A percentile compares a stretch with the other conserved stretches of the same genome.
These are phyloP conservation scores for Chenopodium suecicum DNA, from an alignment of 148 eudicot genomes.

Conservation along the genomic window DNA sequence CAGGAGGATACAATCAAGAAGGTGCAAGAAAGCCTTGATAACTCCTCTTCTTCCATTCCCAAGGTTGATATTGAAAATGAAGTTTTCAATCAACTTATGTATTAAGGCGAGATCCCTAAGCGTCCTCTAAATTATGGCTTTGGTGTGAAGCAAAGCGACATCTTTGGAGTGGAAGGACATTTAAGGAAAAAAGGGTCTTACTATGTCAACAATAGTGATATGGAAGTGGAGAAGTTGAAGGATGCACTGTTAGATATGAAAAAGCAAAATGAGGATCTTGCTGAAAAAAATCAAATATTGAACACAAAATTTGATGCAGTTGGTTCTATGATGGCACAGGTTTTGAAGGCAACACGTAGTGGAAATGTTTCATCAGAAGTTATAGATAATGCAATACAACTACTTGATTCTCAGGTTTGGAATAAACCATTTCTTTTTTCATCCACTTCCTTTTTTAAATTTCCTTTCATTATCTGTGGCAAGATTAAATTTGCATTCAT, in stretches of 20 bases:
- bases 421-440: too few species aligned
- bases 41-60: neutral
- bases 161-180: neutral
- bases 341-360: neutral
- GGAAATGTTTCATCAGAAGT: neutral
- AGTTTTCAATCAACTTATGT: neutral
- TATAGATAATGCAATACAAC: neutral
- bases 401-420: too few species aligned
- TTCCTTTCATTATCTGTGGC: too few species aligned
- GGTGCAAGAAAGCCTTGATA: neutral
- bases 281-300: too few species aligned
- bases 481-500: too few species aligned
- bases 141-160: neutral
- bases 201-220: neutral
- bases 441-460: too few species aligned
- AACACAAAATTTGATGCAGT: too few species aligned
- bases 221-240: neutral
- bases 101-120: neutral
- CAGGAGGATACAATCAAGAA: neutral
- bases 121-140: constrained; percentile 6
- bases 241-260: neutral
- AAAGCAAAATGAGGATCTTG: neutral
- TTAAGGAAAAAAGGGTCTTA: neutral
- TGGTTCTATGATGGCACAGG: neutral
- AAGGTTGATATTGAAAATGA: constrained; percentile 4